Evolutionary conservation across 1,284 basidiomycete genomes (phyloP).

Genomic region (Papiliotrema flavescens): DNA sequence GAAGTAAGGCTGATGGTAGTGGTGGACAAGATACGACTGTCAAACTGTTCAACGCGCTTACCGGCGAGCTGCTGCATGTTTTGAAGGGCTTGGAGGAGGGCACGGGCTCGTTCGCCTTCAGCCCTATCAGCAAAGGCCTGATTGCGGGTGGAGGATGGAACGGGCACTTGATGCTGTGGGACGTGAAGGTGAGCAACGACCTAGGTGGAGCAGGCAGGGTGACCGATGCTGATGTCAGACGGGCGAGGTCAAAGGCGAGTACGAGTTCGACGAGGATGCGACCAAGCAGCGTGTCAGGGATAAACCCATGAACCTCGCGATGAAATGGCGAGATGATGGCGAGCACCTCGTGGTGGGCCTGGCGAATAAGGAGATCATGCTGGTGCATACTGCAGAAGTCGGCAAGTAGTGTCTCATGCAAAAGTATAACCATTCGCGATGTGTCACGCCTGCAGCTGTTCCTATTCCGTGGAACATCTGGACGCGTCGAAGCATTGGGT

Average conservation of each 20-base stretch:
- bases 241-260: constrained; percentile 24
- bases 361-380: constrained; percentile 36
- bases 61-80: constrained; percentile 31
- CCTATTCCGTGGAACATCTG: too few species aligned
- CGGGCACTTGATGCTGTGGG: constrained; percentile 36
- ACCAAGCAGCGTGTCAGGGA: constrained; percentile 23
- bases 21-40: constrained; percentile 44
- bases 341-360: constrained; percentile 39
- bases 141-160: constrained; percentile 43
- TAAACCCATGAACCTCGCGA: constrained; percentile 36
- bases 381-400: constrained; percentile 25
- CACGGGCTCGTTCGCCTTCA: constrained; percentile 39
- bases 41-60: constrained; percentile 36
- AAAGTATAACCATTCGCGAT: too few species aligned
- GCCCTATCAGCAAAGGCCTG: constrained; percentile 21
- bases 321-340: constrained; percentile 41
- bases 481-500: too few species aligned
- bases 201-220: background rate
- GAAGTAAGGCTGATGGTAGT: constrained; percentile 13
- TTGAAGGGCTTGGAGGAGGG: constrained; percentile 35
- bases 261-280: constrained; percentile 32
- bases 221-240: constrained; percentile 5
- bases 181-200: constrained; percentile 30
- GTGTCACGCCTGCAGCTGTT: too few species aligned
- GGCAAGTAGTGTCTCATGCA: background rate